Evolutionary conservation across 192 early-diverging fungal species (phyloP).

Genomic region (Gamsiella multidivaricata): DNA sequence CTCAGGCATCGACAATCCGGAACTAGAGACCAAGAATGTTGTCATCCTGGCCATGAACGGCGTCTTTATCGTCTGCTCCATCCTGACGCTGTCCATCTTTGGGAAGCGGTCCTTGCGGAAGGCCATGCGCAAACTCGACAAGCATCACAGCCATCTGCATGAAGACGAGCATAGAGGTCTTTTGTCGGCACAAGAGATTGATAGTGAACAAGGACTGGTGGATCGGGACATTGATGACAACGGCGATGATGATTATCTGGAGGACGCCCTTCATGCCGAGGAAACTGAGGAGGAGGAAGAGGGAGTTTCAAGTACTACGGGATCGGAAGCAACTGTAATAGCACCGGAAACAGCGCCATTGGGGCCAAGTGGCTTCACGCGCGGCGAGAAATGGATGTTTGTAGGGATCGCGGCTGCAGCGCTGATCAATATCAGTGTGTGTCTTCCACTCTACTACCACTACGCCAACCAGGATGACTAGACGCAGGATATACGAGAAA

Average conservation of each 20-base stretch:
- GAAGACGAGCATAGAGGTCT: background rate
- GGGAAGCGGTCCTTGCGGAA: conserved; percentile 58
- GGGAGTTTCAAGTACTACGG: background rate
- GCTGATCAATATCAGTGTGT: conserved; percentile 45
- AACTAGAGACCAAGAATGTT: conserved; percentile 53
- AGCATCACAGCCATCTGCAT: conserved; percentile 17
- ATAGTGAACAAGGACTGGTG: background rate
- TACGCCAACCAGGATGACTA: conserved; percentile 29
- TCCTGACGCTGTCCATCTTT: conserved; percentile 55
- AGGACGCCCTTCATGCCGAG: background rate
- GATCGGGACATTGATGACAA: background rate
- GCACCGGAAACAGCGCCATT: background rate
- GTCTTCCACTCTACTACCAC: conserved; percentile 50
- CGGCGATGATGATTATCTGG: background rate
- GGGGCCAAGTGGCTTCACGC: conserved; percentile 37
- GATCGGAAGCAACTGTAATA: background rate
- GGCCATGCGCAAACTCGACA: conserved; percentile 48
- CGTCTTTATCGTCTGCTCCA: conserved; percentile 52
- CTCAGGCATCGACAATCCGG: conserved; percentile 56
- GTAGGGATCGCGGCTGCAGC: conserved; percentile 25
- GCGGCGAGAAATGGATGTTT: conserved; percentile 47
- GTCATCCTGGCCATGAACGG: conserved; percentile 58
- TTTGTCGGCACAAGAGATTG: background rate
- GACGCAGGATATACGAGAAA: background rate
- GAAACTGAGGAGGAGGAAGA: background rate